Percentiles rank a stretch among this genome's conserved stretches.
Evolutionary conservation across 495 filamentous ascomycete species (phyloP).

Genomic region (Lasiosphaeria hispida): DNA sequence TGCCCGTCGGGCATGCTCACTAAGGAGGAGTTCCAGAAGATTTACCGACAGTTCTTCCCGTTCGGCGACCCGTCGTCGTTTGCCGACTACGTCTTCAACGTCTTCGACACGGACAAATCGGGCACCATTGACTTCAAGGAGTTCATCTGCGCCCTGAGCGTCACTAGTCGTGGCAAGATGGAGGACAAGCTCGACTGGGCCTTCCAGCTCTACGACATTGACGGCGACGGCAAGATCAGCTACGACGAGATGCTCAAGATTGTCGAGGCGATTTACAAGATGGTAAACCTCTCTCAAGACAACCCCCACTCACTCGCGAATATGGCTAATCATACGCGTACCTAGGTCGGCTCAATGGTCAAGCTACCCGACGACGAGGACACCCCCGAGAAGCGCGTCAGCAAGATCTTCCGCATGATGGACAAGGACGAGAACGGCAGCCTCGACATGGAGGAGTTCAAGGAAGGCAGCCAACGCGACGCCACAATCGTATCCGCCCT

Average conservation of each 20-base stretch:
- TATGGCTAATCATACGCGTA: not conserved
- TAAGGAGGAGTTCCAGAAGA: slow-evolving; percentile 98
- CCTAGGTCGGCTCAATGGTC: slow-evolving; percentile 95
- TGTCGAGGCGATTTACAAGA: slow-evolving; percentile 99
- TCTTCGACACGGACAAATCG: slow-evolving; percentile 95
- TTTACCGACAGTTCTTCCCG: slow-evolving; percentile 98
- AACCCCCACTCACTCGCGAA: too few relatives aligned
- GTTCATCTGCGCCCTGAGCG: slow-evolving; percentile 97
- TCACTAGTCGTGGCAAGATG: slow-evolving; percentile 96
- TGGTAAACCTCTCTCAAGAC: slow-evolving; percentile 57
- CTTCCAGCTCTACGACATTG: slow-evolving; percentile 98
- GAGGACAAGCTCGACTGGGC: slow-evolving; percentile 99
- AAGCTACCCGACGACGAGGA: slow-evolving; percentile 98
- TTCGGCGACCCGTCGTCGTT: slow-evolving; percentile 97
- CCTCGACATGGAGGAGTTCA: slow-evolving; percentile 93
- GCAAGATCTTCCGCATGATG: slow-evolving; percentile 99
- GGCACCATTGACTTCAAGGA: slow-evolving; percentile 99
- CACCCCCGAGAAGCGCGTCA: slow-evolving; percentile 96
- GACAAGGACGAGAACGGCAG: slow-evolving; percentile 98
- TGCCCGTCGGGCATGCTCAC: slow-evolving; percentile 95
- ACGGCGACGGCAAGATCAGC: slow-evolving; percentile 97
- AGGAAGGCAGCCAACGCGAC: slow-evolving; percentile 96
- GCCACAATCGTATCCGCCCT: slow-evolving; percentile 98
- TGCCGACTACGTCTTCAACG: slow-evolving; percentile 98
- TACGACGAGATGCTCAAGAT: slow-evolving; percentile 99